phyloP scores from a whole-genome alignment of 1,139 yeast genomes.

The Protomyces inundatus region DNA sequence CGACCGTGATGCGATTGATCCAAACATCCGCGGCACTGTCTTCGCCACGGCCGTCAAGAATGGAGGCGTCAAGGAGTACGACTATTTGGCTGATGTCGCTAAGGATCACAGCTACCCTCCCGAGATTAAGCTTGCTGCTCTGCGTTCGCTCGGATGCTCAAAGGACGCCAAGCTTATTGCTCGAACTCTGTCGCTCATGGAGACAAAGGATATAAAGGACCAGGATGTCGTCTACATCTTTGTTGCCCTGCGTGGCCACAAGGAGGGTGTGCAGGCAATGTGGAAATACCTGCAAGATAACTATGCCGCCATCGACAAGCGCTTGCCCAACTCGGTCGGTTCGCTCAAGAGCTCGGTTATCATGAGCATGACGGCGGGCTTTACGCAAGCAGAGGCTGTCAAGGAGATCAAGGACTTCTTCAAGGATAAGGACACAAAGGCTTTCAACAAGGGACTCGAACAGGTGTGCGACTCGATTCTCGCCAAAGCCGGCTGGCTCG shows the following conservation, averaged over 20 bases:
- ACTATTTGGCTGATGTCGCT: constrained; percentile 51
- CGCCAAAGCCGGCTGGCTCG: constrained; percentile 60
- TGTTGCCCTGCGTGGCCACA: constrained; percentile 60
- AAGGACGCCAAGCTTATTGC: constrained; percentile 53
- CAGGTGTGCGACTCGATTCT: constrained; percentile 64
- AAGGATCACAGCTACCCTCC: constrained; percentile 53
- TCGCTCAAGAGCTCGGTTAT: constrained; percentile 74
- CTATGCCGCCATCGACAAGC: constrained; percentile 61
- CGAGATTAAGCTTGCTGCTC: constrained; percentile 73
- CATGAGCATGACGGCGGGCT: constrained; percentile 55
- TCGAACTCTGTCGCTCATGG: constrained; percentile 56
- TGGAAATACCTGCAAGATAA: constrained; percentile 76
- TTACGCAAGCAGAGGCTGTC: constrained; percentile 57
- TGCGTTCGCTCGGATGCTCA: constrained; percentile 69
- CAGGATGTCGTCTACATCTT: constrained; percentile 82
- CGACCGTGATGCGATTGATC: constrained; percentile 66
- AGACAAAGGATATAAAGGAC: constrained; percentile 62
- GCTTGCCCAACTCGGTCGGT: constrained; percentile 69
- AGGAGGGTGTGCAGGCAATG: constrained; percentile 57
- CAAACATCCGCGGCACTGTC: constrained; percentile 69
- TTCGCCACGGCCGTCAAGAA: constrained; percentile 61
- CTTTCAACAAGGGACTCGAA: constrained; percentile 67
- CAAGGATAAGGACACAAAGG: constrained; percentile 56
- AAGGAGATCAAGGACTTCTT: constrained; percentile 58
- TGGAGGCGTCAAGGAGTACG: constrained; percentile 52